Base-by-base conservation (phyloP, 2,329 filamentous ascomycete species). In the Penicillium olsonii region DNA sequence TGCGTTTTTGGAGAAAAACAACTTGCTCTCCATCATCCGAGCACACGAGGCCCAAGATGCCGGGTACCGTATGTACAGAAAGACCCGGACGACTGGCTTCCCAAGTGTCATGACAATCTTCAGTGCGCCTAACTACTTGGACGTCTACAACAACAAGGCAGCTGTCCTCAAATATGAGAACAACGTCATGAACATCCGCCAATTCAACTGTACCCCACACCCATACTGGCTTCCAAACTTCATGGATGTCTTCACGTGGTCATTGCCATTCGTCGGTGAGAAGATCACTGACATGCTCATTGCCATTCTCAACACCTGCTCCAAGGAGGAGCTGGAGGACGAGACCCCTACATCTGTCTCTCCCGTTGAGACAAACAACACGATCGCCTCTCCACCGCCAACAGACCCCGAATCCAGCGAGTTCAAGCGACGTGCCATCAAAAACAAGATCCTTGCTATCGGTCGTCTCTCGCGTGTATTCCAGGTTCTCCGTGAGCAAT, bases 211-310 rank as follows among this genome's bases (percentile, higher is more conserved):
- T 82, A 97, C 94, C 18, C 94, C 94, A 27, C 94, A 99, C 72
- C 94, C 94, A 6, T 99, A 99, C 79, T 99, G 94, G 94, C 83
- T 99, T 41, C 94, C 94, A 47, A 99, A 99, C 78, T 99, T 99
- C 70, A 99, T 99, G 94, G 94, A 99, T 67, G 94, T 99, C 56
- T 99, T 99, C 70, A 99, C 94, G n/a, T 99, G 94, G 94, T 99
- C 94, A 27, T 80, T 99, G 53, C 94, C 94, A 0, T 99, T 99
- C 74, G 94, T 99, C 19, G 92, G 94, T 55, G 94, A 99, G 75
- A 99, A 99, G 82, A 92, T 99, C 67, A 97, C 94, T 15, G 94
- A 99, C 67, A 99, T 99, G 94, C 84, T 99, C 59, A 96, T 99
- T 68, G 92, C 92, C 35, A 99, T 99, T 66, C 80, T 99, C 62